Percentiles rank a stretch among this genome's conserved stretches.
These are phyloP conservation scores for Fusarium incarnatum DNA, from an alignment of 2,329 filamentous ascomycete genomes.

Conservation along the genomic window DNA sequence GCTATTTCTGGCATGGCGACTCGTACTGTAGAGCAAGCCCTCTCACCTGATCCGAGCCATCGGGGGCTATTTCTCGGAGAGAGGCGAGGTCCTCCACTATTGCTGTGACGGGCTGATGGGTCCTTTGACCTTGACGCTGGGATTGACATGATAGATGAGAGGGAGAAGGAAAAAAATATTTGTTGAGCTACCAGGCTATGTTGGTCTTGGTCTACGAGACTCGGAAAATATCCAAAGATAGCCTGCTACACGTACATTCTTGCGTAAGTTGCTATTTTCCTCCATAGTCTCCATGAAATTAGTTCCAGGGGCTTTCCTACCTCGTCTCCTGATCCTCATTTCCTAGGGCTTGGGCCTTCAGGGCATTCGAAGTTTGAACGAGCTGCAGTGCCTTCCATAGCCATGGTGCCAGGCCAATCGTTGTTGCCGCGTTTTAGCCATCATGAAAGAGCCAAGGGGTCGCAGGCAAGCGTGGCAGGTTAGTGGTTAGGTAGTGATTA, in stretches of 20 bases:
- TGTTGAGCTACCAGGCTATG: not conserved
- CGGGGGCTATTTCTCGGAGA: constrained; percentile 36
- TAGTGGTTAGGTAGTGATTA: not conserved
- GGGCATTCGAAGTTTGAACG: not conserved
- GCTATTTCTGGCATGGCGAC: constrained; percentile 44
- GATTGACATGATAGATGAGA: constrained; percentile 3
- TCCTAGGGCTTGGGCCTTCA: constrained; percentile 13
- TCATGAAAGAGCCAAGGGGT: not conserved
- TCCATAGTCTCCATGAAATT: not conserved
- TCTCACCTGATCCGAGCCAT: constrained; percentile 40
- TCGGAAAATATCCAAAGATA: not conserved
- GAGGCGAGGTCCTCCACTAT: constrained; percentile 40
- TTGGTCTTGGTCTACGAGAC: not conserved
- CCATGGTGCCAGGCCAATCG: constrained; percentile 9
- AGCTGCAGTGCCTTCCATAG: not conserved
- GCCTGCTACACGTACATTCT: not conserved
- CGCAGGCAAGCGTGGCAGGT: not conserved
- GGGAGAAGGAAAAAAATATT: not conserved
- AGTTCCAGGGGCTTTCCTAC: constrained; percentile 2
- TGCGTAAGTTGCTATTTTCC: not conserved
- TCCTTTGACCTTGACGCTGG: not conserved
- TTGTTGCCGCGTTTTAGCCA: constrained; percentile 11
- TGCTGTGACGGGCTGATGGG: constrained; percentile 14
- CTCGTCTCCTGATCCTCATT: constrained; percentile 13
- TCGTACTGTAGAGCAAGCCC: constrained; percentile 32